Conservation (phyloP, 2,329 filamentous ascomycete species). For the Coniochaeta sp. region DNA sequence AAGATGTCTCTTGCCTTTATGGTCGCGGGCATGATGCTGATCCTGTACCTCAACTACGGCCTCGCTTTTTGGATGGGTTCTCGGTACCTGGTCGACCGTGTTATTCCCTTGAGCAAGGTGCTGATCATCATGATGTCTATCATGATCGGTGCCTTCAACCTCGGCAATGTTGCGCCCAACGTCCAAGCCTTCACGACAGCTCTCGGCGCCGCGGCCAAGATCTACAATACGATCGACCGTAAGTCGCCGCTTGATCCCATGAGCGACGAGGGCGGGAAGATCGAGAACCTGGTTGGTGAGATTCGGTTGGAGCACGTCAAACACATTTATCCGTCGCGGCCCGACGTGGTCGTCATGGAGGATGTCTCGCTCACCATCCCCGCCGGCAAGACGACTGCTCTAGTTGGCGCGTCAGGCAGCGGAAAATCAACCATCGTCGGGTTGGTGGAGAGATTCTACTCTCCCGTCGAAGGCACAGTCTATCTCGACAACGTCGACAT, state of each 20-base stretch:
- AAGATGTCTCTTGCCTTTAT: slow-evolving; percentile 69
- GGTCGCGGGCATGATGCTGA: slow-evolving; percentile 75
- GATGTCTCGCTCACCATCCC: slow-evolving; percentile 73
- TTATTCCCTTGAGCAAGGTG: slow-evolving; percentile 61
- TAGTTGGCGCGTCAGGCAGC: slow-evolving; percentile 89
- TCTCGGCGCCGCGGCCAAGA: slow-evolving; percentile 80
- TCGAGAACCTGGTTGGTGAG: slow-evolving; percentile 66
- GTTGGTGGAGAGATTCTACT: slow-evolving; percentile 88
- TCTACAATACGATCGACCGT: slow-evolving; percentile 90
- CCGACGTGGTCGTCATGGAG: slow-evolving; percentile 84
- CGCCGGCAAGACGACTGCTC: slow-evolving; percentile 83
- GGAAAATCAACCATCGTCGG: slow-evolving; percentile 95
- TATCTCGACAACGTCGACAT: slow-evolving; percentile 79
- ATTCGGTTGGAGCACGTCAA: slow-evolving; percentile 78
- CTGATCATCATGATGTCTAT: slow-evolving; percentile 84
- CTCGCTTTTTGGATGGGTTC: slow-evolving; percentile 86
- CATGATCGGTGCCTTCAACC: slow-evolving; percentile 86
- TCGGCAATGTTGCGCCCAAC: slow-evolving; percentile 83
- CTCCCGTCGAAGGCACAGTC: slow-evolving; percentile 73
- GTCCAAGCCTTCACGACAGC: slow-evolving; percentile 79
- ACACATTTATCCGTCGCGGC: slow-evolving; percentile 90
- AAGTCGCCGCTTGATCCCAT: slow-evolving; percentile 75
- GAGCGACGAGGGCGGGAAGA: slow-evolving; percentile 60
- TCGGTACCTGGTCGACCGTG: slow-evolving; percentile 60
- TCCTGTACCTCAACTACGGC: slow-evolving; percentile 82